Evolutionary conservation across 345 rosid species (phyloP).

Genomic region (Corchorus olitorius): DNA sequence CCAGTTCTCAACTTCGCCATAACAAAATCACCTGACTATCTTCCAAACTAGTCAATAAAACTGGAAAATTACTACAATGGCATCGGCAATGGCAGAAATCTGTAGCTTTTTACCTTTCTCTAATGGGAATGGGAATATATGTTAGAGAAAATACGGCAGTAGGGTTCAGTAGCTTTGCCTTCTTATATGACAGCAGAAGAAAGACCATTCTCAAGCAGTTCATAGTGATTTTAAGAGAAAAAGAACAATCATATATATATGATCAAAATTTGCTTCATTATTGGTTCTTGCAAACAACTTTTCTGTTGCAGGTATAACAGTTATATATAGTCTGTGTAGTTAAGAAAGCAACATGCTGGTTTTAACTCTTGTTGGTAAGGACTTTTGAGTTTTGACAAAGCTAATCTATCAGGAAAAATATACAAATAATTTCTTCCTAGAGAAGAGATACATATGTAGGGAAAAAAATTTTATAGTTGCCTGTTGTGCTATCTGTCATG

Average conservation of each 20-base stretch:
- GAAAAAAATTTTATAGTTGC: not conserved
- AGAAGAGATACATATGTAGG: not conserved
- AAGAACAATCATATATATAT: not conserved
- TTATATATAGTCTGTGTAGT: not conserved
- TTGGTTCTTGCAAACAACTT: not conserved
- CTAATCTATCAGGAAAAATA: not conserved
- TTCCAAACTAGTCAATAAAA: not conserved
- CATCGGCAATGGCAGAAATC: not conserved
- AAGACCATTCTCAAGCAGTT: not conserved
- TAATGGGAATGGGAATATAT: not conserved
- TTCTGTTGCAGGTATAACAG: not conserved
- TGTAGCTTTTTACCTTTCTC: not conserved
- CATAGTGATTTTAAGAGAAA: not conserved
- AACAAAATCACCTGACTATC: not conserved
- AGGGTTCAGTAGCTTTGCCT: not conserved
- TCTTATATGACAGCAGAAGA: not conserved
- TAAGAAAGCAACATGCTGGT: not conserved
- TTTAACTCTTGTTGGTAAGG: not conserved
- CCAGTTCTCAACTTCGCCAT: too few relatives aligned
- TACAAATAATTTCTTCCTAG: not conserved
- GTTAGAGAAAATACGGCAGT: not conserved
- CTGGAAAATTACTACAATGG: not conserved
- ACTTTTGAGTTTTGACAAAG: not conserved
- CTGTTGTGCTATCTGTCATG: slow-evolving; percentile 9
- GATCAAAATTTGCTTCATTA: not conserved